phyloP scores from a whole-genome alignment of 2,329 filamentous ascomycete genomes.

The Cordyceps fumosorosea region DNA sequence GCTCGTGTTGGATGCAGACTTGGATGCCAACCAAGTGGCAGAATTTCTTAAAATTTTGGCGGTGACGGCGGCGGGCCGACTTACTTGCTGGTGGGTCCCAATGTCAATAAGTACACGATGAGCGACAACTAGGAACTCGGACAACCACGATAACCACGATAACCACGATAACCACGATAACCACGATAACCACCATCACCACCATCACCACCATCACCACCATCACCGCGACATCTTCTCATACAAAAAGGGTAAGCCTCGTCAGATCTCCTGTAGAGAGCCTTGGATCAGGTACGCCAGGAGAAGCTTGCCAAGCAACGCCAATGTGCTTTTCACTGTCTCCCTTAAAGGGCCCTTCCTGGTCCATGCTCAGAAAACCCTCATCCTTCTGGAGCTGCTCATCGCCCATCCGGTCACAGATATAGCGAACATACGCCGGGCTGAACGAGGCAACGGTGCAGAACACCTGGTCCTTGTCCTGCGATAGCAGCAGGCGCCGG shows the following conservation, averaged over 20 bases:
- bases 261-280: not conserved
- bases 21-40: constrained; percentile 19
- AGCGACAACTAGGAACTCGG: too few relatives aligned
- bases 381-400: not conserved
- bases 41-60: constrained; percentile 33
- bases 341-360: not conserved
- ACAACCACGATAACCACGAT: too few relatives aligned
- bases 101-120: too few relatives aligned
- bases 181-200: too few relatives aligned
- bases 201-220: too few relatives aligned
- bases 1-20: constrained; percentile 4
- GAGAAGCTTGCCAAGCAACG: not conserved
- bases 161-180: too few relatives aligned
- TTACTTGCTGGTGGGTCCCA: too few relatives aligned
- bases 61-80: constrained; percentile 23
- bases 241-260: too few relatives aligned
- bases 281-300: not conserved
- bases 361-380: not conserved
- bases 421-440: not conserved
- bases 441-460: not conserved
- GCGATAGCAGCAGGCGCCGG: not conserved
- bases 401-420: not conserved
- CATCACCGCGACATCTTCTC: too few relatives aligned
- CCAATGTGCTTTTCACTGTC: not conserved
- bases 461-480: not conserved